A percentile compares a stretch with the other conserved stretches of the same genome.
Conservation (phyloP, 768 basidiomycete species). For the Heimioporus sp. region DNA sequence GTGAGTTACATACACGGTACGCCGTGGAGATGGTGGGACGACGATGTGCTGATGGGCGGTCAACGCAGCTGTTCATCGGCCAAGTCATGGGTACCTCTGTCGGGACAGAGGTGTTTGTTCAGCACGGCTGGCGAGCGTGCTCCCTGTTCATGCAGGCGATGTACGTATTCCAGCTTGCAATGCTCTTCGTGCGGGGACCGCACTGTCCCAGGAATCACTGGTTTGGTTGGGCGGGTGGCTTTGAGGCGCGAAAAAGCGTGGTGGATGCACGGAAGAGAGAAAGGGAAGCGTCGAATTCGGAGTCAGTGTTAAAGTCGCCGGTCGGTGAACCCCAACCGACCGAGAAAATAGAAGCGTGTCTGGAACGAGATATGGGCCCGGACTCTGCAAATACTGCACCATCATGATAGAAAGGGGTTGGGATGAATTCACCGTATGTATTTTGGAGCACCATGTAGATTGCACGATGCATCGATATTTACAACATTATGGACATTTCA, state of each 20-base stretch:
- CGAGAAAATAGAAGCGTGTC: constrained; percentile 8
- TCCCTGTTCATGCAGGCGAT: constrained; percentile 61
- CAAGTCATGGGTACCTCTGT: constrained; percentile 82
- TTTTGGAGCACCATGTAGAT: too few relatives aligned
- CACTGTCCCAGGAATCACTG: constrained; percentile 49
- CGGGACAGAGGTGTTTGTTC: constrained; percentile 67
- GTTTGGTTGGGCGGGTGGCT: constrained; percentile 64
- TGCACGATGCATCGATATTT: too few relatives aligned
- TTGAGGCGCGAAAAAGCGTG: constrained; percentile 41
- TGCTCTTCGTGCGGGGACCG: constrained; percentile 68
- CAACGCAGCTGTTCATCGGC: constrained; percentile 57
- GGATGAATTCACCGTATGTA: too few relatives aligned
- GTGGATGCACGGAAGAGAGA: constrained; percentile 17
- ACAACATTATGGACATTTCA: too few relatives aligned
- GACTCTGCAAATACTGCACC: constrained; percentile 1
- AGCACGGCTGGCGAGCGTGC: constrained; percentile 67
- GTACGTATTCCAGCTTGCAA: constrained; percentile 50
- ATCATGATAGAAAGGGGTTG: neutral
- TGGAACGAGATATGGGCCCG: neutral
- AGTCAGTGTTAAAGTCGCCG: neutral
- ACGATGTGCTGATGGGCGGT: neutral
- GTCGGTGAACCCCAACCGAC: neutral
- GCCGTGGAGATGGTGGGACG: too few relatives aligned
- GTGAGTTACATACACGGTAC: constrained; percentile 34
- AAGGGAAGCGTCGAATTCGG: neutral